phyloP scores from a whole-genome alignment of 1,139 yeast genomes.

The Kodamaea derodonti region DNA sequence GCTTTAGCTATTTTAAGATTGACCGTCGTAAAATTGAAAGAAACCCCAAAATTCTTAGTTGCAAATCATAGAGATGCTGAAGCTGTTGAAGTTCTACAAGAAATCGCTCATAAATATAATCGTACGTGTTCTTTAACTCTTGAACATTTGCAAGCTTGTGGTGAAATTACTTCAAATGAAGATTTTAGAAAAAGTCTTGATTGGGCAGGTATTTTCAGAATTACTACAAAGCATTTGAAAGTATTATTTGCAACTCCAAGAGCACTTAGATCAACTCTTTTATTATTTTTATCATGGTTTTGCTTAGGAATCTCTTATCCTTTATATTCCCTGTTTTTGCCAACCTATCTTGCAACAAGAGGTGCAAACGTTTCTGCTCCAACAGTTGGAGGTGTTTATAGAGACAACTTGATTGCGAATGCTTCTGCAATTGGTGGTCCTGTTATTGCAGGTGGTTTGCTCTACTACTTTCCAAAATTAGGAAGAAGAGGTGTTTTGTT shows the following conservation, averaged over 20 bases:
- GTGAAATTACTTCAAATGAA: conserved; percentile 18
- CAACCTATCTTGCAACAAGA: conserved; percentile 33
- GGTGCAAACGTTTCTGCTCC: conserved; percentile 36
- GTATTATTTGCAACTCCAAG: conserved; percentile 25
- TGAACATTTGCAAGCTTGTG: conserved; percentile 26
- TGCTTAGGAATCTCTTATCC: conserved; percentile 37
- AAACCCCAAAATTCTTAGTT: conserved; percentile 35
- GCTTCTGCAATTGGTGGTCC: conserved; percentile 56
- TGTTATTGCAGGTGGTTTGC: conserved; percentile 41
- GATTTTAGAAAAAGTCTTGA: conserved; percentile 21
- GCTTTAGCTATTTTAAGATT: conserved; percentile 26
- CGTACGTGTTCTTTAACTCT: conserved; percentile 27
- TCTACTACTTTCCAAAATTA: conserved; percentile 40
- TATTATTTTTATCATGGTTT: conserved; percentile 33
- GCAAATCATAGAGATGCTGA: conserved; percentile 33
- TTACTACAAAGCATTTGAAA: conserved; percentile 21
- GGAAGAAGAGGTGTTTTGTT: conserved; percentile 57
- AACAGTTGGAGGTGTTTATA: conserved; percentile 38
- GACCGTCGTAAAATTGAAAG: conserved; percentile 29
- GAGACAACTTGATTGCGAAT: conserved; percentile 51
- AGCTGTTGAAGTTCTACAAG: conserved; percentile 26
- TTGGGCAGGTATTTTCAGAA: conserved; percentile 12
- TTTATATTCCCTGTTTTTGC: conserved; percentile 37
- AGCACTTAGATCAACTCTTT: conserved; percentile 24
- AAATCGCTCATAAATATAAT: conserved; percentile 26